Conservation (phyloP, 2,329 filamentous ascomycete species). For the Claviceps pusilla region DNA sequence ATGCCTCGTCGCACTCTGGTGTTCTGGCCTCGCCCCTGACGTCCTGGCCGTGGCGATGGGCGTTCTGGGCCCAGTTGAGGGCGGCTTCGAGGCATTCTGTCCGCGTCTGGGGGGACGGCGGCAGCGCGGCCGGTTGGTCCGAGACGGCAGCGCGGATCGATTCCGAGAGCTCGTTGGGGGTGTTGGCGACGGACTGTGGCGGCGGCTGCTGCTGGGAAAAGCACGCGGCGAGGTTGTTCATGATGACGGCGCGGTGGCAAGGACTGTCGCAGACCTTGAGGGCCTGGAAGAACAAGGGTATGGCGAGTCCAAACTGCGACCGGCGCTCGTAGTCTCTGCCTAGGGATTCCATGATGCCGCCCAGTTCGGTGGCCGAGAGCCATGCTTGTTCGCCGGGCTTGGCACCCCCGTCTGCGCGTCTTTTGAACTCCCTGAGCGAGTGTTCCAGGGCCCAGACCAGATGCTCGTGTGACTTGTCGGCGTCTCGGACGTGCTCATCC, state of each 20-base stretch:
- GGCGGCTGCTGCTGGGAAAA: constrained; percentile 45
- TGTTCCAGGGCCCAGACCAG: constrained; percentile 74
- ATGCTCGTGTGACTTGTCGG: constrained; percentile 55
- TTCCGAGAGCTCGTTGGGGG: constrained; percentile 13
- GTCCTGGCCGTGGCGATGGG: constrained; percentile 49
- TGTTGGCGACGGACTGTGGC: constrained; percentile 13
- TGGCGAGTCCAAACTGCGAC: constrained; percentile 63
- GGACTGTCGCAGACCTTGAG: constrained; percentile 48
- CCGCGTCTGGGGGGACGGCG: constrained; percentile 29
- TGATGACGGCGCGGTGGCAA: constrained; percentile 71
- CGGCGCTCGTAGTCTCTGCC: constrained; percentile 61
- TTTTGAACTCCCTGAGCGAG: constrained; percentile 55
- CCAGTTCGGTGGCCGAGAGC: constrained; percentile 56
- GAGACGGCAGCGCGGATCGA: constrained; percentile 12
- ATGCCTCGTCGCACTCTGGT: constrained; percentile 70
- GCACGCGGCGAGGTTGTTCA: constrained; percentile 68
- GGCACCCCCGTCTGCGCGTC: constrained; percentile 51
- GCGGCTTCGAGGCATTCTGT: constrained; percentile 53
- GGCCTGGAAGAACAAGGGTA: constrained; percentile 77
- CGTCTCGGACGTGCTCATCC: constrained; percentile 58
- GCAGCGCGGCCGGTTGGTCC: constrained; percentile 14
- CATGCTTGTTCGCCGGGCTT: constrained; percentile 57
- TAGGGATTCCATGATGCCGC: constrained; percentile 60
- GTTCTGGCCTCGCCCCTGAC: constrained; percentile 53
- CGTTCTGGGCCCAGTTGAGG: constrained; percentile 64